Percentiles rank a stretch among this genome's conserved stretches.
These are phyloP conservation scores for Akanthomyces muscarius DNA, from an alignment of 2,329 filamentous ascomycete species.

Conservation along the genomic window DNA sequence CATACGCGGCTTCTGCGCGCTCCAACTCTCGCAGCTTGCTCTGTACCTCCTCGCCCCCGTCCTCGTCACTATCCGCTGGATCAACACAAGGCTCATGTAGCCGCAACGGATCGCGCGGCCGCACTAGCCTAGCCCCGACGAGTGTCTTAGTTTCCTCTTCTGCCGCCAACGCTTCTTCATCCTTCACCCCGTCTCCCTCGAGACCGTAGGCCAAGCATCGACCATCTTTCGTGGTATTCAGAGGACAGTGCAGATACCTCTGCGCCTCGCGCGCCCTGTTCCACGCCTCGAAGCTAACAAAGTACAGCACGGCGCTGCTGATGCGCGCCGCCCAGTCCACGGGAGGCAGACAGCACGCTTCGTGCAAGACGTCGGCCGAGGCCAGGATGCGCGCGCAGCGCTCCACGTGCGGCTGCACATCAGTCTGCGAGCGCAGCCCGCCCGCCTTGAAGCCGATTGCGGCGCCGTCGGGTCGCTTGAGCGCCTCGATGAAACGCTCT, in stretches of 20 bases:
- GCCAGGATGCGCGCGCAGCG: constrained; percentile 3
- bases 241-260: constrained; percentile 7
- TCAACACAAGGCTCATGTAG: background rate
- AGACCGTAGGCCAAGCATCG: constrained; percentile 5
- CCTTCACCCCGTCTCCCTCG: background rate
- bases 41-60: background rate
- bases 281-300: constrained; percentile 18
- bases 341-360: background rate
- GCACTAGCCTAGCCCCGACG: background rate
- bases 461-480: background rate
- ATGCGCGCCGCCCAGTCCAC: constrained; percentile 10
- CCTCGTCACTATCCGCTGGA: background rate
- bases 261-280: constrained; percentile 4
- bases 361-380: background rate
- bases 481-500: background rate
- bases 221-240: constrained; percentile 8
- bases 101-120: constrained; percentile 5
- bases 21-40: constrained; percentile 8
- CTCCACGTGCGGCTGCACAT: background rate
- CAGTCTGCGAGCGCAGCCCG: background rate
- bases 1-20: constrained; percentile 13
- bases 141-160: too few relatives aligned
- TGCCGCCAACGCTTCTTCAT: too few relatives aligned
- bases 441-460: too few relatives aligned
- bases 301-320: constrained; percentile 5